A percentile compares a stretch with the other conserved stretches of the same genome.
These are phyloP conservation scores for Chrysosporium queenslandicum DNA, from an alignment of 2,329 filamentous ascomycete genomes.

Conservation along the genomic window DNA sequence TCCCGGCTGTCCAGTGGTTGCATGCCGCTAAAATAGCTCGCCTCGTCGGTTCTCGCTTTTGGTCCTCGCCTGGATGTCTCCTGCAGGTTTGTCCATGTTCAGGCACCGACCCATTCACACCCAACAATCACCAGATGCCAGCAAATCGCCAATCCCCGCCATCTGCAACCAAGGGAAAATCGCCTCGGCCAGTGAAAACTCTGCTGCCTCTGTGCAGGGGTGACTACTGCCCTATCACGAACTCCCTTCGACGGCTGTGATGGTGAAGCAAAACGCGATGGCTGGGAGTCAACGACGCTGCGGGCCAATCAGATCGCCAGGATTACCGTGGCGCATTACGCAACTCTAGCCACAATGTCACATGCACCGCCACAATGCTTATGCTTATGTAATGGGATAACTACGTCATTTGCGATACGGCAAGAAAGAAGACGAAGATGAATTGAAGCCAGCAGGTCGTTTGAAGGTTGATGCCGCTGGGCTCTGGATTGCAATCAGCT, in stretches of 20 bases:
- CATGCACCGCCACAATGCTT: neutral
- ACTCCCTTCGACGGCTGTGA: too few relatives aligned
- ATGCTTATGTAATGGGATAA: neutral
- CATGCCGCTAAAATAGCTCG: constrained; percentile 2
- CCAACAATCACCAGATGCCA: constrained; percentile 8
- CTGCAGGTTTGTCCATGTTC: neutral
- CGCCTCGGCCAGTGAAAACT: neutral
- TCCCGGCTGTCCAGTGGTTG: neutral
- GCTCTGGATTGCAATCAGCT: too few relatives aligned
- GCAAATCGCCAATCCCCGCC: neutral
- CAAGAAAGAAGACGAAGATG: neutral
- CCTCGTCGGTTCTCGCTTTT: neutral
- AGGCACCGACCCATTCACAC: constrained; percentile 4
- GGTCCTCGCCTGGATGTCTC: neutral
- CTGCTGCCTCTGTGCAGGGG: neutral
- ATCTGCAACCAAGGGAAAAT: neutral
- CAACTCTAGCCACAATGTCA: neutral
- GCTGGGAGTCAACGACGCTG: neutral
- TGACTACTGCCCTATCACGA: constrained; percentile 3
- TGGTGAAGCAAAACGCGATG: neutral
- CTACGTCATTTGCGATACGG: neutral
- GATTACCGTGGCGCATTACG: constrained; percentile 5
- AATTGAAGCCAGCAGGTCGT: too few relatives aligned
- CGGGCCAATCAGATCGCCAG: constrained; percentile 4
- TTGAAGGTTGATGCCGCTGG: too few relatives aligned